These are phyloP conservation scores for Syzygium aqueum DNA, from an alignment of 345 rosid species.

Conservation along the genomic window DNA sequence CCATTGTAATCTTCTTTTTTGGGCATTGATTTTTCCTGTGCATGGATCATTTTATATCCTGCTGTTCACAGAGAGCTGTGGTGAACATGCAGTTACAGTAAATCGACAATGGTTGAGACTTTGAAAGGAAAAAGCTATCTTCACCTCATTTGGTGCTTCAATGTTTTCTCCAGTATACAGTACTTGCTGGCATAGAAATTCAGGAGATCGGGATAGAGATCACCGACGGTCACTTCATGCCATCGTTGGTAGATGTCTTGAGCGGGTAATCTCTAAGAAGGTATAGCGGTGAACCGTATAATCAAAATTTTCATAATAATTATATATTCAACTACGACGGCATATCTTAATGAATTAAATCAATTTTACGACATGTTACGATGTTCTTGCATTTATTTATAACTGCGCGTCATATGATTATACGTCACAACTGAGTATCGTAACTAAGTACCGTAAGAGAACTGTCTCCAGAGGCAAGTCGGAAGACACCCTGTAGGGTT, in stretches of 20 bases:
- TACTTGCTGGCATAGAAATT: background rate
- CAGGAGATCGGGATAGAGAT: background rate
- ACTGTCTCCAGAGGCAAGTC: background rate
- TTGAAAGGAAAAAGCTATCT: background rate
- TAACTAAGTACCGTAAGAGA: background rate
- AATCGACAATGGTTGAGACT: background rate
- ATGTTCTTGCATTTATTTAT: background rate
- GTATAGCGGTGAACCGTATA: background rate
- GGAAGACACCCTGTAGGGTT: background rate
- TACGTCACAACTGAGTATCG: fast-evolving
- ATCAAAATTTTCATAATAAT: background rate
- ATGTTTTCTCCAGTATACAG: background rate
- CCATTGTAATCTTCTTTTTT: background rate
- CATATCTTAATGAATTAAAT: background rate
- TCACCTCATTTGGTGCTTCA: background rate
- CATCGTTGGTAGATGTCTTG: background rate
- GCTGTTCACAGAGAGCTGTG: background rate
- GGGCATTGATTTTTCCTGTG: background rate
- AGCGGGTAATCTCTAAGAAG: background rate
- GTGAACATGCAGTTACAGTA: background rate
- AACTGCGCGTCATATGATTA: background rate
- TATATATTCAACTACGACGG: background rate
- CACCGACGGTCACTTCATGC: background rate
- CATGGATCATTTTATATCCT: background rate
- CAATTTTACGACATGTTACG: background rate